Conservation (phyloP, 2,329 filamentous ascomycete genomes). For the Pseudopyricularia javanii region DNA sequence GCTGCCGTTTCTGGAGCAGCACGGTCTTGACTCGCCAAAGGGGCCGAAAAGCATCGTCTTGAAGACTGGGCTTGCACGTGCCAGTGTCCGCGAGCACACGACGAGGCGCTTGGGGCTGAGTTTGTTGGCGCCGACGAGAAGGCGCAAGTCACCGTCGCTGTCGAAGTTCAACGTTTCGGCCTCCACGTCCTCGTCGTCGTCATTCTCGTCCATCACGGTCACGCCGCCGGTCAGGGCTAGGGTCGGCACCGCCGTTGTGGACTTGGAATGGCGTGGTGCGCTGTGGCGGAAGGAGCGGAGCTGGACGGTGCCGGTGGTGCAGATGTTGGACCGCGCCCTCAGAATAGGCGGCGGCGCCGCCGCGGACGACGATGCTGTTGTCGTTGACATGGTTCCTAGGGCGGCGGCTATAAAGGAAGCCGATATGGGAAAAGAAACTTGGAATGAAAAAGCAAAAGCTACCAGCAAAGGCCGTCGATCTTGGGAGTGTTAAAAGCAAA, state of each 20-base stretch:
- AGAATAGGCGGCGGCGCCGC: neutral
- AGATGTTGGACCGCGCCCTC: neutral
- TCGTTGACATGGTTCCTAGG: neutral
- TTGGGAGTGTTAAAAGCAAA: neutral
- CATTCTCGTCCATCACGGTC: neutral
- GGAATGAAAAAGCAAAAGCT: neutral
- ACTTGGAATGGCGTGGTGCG: neutral
- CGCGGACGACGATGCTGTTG: neutral
- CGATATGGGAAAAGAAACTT: neutral
- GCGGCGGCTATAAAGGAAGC: neutral
- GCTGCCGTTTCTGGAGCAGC: neutral
- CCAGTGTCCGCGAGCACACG: constrained; percentile 15
- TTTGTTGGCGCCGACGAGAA: constrained; percentile 3
- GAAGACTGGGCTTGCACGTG: constrained; percentile 14
- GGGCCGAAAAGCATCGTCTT: constrained; percentile 15
- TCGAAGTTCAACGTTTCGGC: constrained; percentile 3
- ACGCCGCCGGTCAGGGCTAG: neutral
- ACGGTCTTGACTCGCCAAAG: constrained; percentile 12
- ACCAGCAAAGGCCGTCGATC: neutral
- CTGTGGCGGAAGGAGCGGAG: neutral
- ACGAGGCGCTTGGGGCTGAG: constrained; percentile 7
- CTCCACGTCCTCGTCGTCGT: neutral
- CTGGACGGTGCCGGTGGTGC: neutral
- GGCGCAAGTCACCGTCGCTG: constrained; percentile 6
- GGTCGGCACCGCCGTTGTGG: neutral